A percentile compares a stretch with the other conserved stretches of the same genome.
Conservation (phyloP, 768 basidiomycete genomes). For the Macrolepiota albuminosa region DNA sequence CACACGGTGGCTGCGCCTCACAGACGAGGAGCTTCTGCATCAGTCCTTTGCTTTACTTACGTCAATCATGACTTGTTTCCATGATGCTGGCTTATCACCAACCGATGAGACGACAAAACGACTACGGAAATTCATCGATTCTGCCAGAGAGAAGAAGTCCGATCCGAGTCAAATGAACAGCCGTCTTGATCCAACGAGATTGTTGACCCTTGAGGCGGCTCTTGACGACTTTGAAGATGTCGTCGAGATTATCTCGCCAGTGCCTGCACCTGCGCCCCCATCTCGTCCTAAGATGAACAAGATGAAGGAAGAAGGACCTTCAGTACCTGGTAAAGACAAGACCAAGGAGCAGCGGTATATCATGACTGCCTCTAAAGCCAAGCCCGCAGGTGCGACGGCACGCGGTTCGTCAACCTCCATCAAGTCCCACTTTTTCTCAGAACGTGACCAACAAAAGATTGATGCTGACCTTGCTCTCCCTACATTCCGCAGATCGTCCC, state of each 20-base stretch:
- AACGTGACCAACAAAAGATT: conserved; percentile 29
- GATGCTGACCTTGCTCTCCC: conserved; percentile 32
- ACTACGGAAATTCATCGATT: conserved; percentile 60
- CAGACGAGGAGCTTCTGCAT: conserved; percentile 87
- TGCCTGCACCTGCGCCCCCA: conserved; percentile 21
- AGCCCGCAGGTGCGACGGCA: conserved; percentile 3
- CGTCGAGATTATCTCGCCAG: conserved; percentile 52
- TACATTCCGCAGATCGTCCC: conserved; percentile 33
- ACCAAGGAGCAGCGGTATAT: conserved; percentile 8
- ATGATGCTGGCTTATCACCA: conserved; percentile 53
- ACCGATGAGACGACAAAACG: conserved; percentile 53
- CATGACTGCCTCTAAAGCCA: conserved; percentile 13
- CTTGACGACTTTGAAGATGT: conserved; percentile 60
- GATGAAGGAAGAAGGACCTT: background rate
- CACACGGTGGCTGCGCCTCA: conserved; percentile 85
- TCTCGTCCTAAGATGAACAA: conserved; percentile 9
- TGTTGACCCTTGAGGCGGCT: conserved; percentile 62
- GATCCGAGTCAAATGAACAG: conserved; percentile 43
- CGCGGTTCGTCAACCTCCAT: conserved; percentile 11
- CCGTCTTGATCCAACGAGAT: conserved; percentile 50
- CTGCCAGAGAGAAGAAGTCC: conserved; percentile 40
- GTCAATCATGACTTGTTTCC: conserved; percentile 73
- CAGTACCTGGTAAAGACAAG: conserved; percentile 7
- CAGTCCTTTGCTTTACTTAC: conserved; percentile 84
- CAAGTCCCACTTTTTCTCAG: conserved; percentile 22